Conservation (phyloP, 1,284 basidiomycete species). For the Trametes sp. region DNA sequence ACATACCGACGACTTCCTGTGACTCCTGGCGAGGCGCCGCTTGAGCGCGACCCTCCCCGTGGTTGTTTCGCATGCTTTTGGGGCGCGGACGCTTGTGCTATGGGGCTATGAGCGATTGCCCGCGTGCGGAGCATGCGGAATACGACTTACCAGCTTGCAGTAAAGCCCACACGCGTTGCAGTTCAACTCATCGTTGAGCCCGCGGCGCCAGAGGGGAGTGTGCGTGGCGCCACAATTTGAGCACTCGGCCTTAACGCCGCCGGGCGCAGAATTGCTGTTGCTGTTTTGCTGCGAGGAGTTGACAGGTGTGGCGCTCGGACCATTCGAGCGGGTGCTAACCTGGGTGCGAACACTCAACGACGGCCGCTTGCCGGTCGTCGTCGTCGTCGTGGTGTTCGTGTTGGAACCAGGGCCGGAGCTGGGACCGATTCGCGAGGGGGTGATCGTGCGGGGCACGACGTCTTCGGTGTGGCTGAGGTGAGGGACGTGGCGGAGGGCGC, state of each 20-base stretch:
- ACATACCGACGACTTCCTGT: conserved; percentile 47
- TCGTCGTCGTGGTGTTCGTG: conserved; percentile 38
- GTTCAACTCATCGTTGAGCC: conserved; percentile 84
- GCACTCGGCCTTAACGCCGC: conserved; percentile 85
- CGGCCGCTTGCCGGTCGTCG: conserved; percentile 53
- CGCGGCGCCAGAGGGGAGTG: conserved; percentile 82
- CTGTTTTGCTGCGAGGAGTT: conserved; percentile 47
- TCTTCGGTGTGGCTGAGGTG: conserved; percentile 50
- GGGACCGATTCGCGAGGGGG: conserved; percentile 59
- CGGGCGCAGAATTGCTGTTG: conserved; percentile 58
- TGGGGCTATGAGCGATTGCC: conserved; percentile 29
- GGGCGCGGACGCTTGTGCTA: conserved; percentile 85
- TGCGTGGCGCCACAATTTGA: conserved; percentile 86
- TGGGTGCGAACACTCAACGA: conserved; percentile 62
- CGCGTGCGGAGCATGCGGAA: neutral
- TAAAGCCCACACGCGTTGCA: conserved; percentile 86
- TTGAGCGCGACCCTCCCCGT: conserved; percentile 71
- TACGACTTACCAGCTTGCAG: conserved; percentile 70
- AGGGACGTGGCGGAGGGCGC: conserved; percentile 45
- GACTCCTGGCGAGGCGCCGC: conserved; percentile 62
- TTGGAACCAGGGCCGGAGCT: conserved; percentile 56
- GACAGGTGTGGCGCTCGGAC: conserved; percentile 68
- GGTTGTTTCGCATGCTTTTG: conserved; percentile 81
- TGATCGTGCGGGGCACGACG: conserved; percentile 54
- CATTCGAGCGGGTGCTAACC: conserved; percentile 57